phyloP scores from a whole-genome alignment of 2,329 filamentous ascomycete genomes.

The Chrysosporium queenslandicum region DNA sequence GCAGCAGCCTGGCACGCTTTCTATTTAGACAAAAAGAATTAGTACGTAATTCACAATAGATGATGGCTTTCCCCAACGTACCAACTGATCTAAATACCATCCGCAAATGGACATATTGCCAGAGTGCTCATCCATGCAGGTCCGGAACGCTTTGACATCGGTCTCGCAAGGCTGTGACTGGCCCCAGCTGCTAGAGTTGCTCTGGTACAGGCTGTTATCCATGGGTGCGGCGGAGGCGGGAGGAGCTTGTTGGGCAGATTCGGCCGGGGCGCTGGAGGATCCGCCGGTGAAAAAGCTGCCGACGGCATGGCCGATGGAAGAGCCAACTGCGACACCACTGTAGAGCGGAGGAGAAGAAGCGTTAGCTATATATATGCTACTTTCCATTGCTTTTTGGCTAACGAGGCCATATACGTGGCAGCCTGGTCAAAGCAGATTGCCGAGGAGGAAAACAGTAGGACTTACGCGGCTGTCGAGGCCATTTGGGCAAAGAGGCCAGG shows the following conservation, averaged over 20 bases:
- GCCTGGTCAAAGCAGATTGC: not conserved
- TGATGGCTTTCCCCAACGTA: conserved; percentile 23
- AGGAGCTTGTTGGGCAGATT: conserved; percentile 43
- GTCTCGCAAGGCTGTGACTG: conserved; percentile 58
- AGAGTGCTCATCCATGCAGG: conserved; percentile 90
- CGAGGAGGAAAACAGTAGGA: conserved; percentile 22
- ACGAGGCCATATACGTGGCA: not conserved
- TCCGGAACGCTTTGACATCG: conserved; percentile 76
- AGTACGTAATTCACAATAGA: not conserved
- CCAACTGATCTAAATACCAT: conserved; percentile 95
- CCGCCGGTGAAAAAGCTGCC: conserved; percentile 77
- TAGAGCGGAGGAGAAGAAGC: conserved; percentile 18
- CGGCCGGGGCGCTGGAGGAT: conserved; percentile 45
- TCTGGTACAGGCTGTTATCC: conserved; percentile 39
- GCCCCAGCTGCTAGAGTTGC: conserved; percentile 39
- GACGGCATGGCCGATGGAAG: conserved; percentile 88
- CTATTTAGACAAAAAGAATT: conserved; percentile 28
- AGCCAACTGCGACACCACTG: conserved; percentile 96
- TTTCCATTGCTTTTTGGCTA: not conserved
- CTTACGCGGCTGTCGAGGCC: conserved; percentile 95
- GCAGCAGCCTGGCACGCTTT: conserved; percentile 77
- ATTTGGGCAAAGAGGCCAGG: conserved; percentile 91
- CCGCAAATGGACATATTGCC: conserved; percentile 93
- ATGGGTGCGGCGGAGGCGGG: conserved; percentile 44
- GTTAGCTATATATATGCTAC: conserved; percentile 1